Evolutionary conservation across 129 eudicot species (phyloP), one percentile per base, ranked within the genome.

Genomic region (Lactuca sativa): DNA sequence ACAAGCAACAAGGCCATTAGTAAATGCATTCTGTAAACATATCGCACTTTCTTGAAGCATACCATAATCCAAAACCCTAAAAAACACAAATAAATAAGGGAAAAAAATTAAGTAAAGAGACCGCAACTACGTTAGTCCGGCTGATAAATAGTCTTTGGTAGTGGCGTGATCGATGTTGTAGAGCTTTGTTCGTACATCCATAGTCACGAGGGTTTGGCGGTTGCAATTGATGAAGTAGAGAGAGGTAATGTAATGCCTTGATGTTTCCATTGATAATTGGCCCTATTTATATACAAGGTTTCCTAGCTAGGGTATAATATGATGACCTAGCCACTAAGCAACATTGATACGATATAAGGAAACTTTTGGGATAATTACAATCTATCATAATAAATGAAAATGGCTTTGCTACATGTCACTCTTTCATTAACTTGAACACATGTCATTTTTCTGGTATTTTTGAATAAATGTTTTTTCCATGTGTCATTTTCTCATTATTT

Each of bases 221-320:
- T 89, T 87, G 54, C 99, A 95, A 57, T 95, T 95, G 9, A 90
- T 93, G 87, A 95, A 95, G 64, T 85, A 90, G 31, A 95, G 76
- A 6, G 85, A 77, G 70, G 30, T 25, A 25, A 25, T 25, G 30
- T 25, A 25, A 25, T 25, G 30, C 30, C 30, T 25, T 25, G 30
- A 25, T 1, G 30, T 25, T 25, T 25, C 30, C 21, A 18, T 18
- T 18, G 21, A 18, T 18, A 18, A 18, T 18, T 18, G 21, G 21
- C 21, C 30, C 30, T 25, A 25, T 25, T 25, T 25, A 25, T 25
- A 25, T 25, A 25, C 30, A 25, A 25, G 30, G 30, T 25, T 25
- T 25, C 30, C 30, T 25, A 21, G 21, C 21, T 21, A 21, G 21
- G 30, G 30, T 25, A 25, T 25, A 25, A 25, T 25, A 25, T 2